Base-by-base conservation (phyloP, 2,329 filamentous ascomycete species). In the Rachicladosporium sp. region DNA sequence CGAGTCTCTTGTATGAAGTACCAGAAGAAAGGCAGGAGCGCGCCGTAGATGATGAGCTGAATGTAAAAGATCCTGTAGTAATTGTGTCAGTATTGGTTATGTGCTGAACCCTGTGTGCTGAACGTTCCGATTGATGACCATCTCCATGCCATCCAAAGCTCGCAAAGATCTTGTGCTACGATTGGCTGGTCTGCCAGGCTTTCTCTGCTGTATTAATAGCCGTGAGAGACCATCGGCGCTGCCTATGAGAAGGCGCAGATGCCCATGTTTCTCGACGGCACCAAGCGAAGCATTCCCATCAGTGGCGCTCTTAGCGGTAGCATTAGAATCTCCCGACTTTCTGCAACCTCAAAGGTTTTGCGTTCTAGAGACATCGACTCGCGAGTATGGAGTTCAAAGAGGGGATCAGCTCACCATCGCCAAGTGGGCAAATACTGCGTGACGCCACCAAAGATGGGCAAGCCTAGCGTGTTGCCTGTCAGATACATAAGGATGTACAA, bases 1-100 rank as follows among this genome's bases (percentile, higher is more conserved):
- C 70, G 60, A n/a, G 65, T 66, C 46, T 73, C 70, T 2, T 58
- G 59, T 6, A 74, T 52, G 6, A 58, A 53, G 33, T 64, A 47
- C 31, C 56, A 43, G 44, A 61, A 59, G 10, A 69, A 29, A 0
- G 60, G 60, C 6, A 68, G 53, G 1, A 69, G 48, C 3, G 58
- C 58, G 12, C 58, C 64, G 33, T 69, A 68, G 52, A 57, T 56
- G 36, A 70, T 68, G 30, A 63, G 48, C 41, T 63, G 59, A 31
- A 58, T 57, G 46, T 58, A 61, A 47, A 61, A 60, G 36, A 63
- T 58, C 15, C 15, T 19, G 15, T 19, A 19, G 15, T 19, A 19
- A 19, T 19, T 19, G 15, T 19, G 15, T 52, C 45, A 51, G 32
- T 29, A n/a, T 23, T n/a, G 7, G 32, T 29, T 10, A 33, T 19